Evolutionary conservation across 1,284 basidiomycete species (phyloP), one percentile per base, ranked within the genome.

Genomic region (Naganishia liquefaciens): DNA sequence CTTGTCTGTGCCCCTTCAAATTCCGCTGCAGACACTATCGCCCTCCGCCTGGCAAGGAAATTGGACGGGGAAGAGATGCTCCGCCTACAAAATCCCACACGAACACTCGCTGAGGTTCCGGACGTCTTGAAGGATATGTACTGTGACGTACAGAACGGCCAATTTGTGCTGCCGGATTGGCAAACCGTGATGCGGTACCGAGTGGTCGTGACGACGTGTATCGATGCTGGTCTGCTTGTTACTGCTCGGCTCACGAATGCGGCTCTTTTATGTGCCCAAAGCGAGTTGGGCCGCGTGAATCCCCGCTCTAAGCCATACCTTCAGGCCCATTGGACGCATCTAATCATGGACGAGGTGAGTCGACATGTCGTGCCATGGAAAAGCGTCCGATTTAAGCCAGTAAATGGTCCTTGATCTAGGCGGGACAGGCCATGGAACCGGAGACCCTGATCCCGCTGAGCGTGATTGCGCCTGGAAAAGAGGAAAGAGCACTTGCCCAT

Each of bases 21-120:
- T 53, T 71, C 79, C 5, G 78, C 79, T 0, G 73, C 78, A n/a
- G 80, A 81, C 64, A 80, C 77, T 6, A 63, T 81, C n/a, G 75
- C 75, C 0, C 60, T 72, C 4, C 73, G 80, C 4, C 70, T 81
- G 0, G 57, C 62, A 0, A 63, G 58, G 15, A 54, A 54, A 1
- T 70, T 77, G 3, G n/a, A 43, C 3, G 65, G 68, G 2, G 42
- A 52, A 5, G 46, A 69, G 17, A 68, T 75, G 68, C 69, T 78
- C 2, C 68, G 79, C 5, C 69, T 81, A 7, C 77, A 78, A 65
- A 70, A 73, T 17, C 74, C 74, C 0, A 71, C 68, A 10, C 70
- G 80, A 13, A 79, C 80, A 0, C 75, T 80, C 63, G 76, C 76
- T 1, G 80, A 81, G 67, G 76, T 80, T 0, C 64, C 69, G 0